Conservation (phyloP, 2,329 filamentous ascomycete species). For the Huntiella decipiens region DNA sequence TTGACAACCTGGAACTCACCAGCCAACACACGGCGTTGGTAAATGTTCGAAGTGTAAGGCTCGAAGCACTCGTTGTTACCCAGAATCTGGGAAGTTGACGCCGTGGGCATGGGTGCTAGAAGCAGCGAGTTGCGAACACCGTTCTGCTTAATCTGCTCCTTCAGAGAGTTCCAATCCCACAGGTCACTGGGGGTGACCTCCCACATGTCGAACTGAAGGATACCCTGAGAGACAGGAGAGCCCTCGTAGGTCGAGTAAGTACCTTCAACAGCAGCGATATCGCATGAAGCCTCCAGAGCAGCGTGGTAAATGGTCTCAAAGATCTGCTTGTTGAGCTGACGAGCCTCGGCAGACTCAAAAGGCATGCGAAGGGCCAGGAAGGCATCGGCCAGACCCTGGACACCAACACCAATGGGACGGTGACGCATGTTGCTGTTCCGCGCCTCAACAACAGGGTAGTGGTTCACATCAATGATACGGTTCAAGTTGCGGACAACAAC, state of each 20-base stretch:
- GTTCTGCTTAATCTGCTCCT: constrained; percentile 78
- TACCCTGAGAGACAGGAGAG: constrained; percentile 82
- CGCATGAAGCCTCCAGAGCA: constrained; percentile 71
- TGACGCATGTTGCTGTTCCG: constrained; percentile 94
- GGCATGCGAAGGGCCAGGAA: constrained; percentile 94
- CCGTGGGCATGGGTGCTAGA: constrained; percentile 93
- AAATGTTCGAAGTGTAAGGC: constrained; percentile 99
- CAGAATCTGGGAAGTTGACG: constrained; percentile 90
- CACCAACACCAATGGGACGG: constrained; percentile 86
- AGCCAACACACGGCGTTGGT: constrained; percentile 91
- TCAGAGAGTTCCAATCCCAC: constrained; percentile 87
- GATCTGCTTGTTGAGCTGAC: constrained; percentile 89
- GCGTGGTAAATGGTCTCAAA: constrained; percentile 99
- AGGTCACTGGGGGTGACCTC: constrained; percentile 79
- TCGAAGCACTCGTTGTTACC: constrained; percentile 99
- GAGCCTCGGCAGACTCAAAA: constrained; percentile 89
- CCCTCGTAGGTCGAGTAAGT: constrained; percentile 82
- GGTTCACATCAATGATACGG: constrained; percentile 95
- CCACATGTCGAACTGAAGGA: constrained; percentile 99
- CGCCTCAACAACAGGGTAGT: constrained; percentile 92
- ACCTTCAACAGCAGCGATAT: constrained; percentile 67
- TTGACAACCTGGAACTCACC: constrained; percentile 99
- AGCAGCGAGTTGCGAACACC: constrained; percentile 92
- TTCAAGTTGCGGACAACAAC: constrained; percentile 81
- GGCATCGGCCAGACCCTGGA: constrained; percentile 91